Evolutionary conservation across 192 early-diverging fungal species (phyloP), one percentile per base, ranked within the genome.

Genomic region (Haplosporangium gracile): DNA sequence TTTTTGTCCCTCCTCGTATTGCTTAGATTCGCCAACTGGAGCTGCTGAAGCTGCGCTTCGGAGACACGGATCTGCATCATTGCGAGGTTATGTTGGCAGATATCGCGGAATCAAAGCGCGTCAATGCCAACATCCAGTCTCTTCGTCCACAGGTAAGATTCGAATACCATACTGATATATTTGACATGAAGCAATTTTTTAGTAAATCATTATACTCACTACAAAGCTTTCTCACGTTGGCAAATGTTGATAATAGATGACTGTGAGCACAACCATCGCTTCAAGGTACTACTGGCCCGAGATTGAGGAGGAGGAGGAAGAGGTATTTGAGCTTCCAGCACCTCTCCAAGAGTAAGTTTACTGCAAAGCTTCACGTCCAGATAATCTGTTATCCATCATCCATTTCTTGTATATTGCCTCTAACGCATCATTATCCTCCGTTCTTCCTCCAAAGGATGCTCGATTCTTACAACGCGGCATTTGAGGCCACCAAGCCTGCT

Each of bases 41-140:
- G 78, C 80, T 95, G 85, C 89, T 97, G 80, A 96, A 95, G 76
- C 78, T 95, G 68, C 88, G 94, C 60, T 95, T 97, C 53, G 94
- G 94, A 22, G 93, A 91, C 20, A 68, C 75, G 1, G 91, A 91
- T 72, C 82, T 97, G 51, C 90, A 93, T 38, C 82, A 89, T 34
- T 94, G 94, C 73, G 95, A 96, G 72, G 95, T 97, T 10, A 97
- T 97, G 96, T 88, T 97, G 7, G 95, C 94, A 74, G 96, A 97
- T 71, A 82, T 96, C 39, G 92, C 93, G 18, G 95, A 95, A 51
- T 96, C 95, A 1, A 92, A 93, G 51, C 89, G 96, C 32, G 87
- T 94, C 16, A 90, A 93, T 49, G 88, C 89, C 68, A 87, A 88
- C 69, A 87, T 94, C n/a, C 77, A 89, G 29, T 89, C 91, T 11